Evolutionary conservation across 768 basidiomycete species (phyloP), one percentile per base, ranked within the genome.

Genomic region (Vishniacozyma victoriae): DNA sequence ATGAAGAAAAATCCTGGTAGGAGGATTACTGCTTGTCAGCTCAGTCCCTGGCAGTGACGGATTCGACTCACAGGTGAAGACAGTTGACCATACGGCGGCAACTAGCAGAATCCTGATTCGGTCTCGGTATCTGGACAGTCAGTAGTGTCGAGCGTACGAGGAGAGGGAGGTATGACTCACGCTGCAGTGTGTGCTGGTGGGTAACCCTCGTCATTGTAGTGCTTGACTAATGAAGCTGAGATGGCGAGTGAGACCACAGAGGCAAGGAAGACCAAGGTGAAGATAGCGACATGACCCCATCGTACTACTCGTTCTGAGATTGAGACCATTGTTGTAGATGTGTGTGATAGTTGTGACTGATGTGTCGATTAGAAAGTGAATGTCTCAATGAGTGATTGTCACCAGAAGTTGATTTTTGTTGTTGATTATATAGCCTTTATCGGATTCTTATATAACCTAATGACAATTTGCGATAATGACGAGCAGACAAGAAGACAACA

Each of bases 51-150:
- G n/a, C n/a, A n/a, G n/a, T n/a, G n/a, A n/a, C n/a, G n/a, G n/a
- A n/a, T n/a, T n/a, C n/a, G n/a, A 66, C 70, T 61, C 45, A 69
- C 70, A 31, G 22, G 48, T 60, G 37, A 67, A 47, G 19, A 54
- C 52, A 0, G 57, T 56, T 22, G 60, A 59, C 67, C 67, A 69
- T 6, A 71, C 55, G 48, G 54, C 47, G 2, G 67, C 65, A 3
- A 61, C 63, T 16, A 71, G 50, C 13, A 71, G 33, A 39, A 74
- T 67, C 43, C 73, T 58, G 36, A 73, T 72, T 12, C 73, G 45
- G 42, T 69, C 72, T 11, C 62, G 60, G 62, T 72, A 72, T 0
- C n/a, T n/a, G n/a, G n/a, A n/a, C n/a, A n/a, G n/a, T n/a, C n/a
- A n/a, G n/a, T n/a, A n/a, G n/a, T n/a, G n/a, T n/a, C n/a, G n/a